Percentiles rank a stretch among this genome's conserved stretches.
Conservation (phyloP, 495 filamentous ascomycete species). For the Aspergillus sclerotioniger region DNA sequence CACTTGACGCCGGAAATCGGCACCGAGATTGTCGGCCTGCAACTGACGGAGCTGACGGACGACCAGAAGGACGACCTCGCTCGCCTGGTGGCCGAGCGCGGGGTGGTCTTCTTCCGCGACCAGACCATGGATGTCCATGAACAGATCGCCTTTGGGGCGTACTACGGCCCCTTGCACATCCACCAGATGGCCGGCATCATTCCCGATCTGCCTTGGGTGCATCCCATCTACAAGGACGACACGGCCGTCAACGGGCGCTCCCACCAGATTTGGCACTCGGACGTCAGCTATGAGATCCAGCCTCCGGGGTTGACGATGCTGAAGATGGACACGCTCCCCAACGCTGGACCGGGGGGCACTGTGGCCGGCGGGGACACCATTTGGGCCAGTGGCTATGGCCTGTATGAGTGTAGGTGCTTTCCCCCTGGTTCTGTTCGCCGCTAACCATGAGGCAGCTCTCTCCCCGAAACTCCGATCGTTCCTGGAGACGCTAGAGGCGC, state of each 20-base stretch:
- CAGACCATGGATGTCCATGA: conserved; percentile 36
- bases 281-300: conserved; percentile 30
- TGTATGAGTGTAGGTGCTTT: conserved; percentile 16
- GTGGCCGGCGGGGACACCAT: conserved; percentile 28
- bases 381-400: conserved; percentile 21
- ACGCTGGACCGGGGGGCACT: conserved; percentile 9
- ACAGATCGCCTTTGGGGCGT: conserved; percentile 24
- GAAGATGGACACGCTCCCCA: conserved; percentile 24
- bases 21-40: conserved; percentile 40
- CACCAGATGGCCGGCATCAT: conserved; percentile 16
- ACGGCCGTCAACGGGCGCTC: conserved; percentile 14
- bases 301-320: conserved; percentile 33
- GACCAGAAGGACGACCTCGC: conserved; percentile 44
- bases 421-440: not conserved
- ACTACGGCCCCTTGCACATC: conserved; percentile 21
- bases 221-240: conserved; percentile 13
- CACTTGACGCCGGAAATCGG: conserved; percentile 43
- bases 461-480: conserved; percentile 21
- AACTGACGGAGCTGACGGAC: conserved; percentile 37
- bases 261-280: conserved; percentile 23
- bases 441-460: conserved; percentile 11
- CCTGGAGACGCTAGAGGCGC: conserved; percentile 15
- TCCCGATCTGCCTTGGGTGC: conserved; percentile 12
- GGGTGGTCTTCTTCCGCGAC: conserved; percentile 43
- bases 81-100: conserved; percentile 42